Base-by-base conservation (phyloP, 192 early-diverging fungal species). In the Backusella psychrophila region DNA sequence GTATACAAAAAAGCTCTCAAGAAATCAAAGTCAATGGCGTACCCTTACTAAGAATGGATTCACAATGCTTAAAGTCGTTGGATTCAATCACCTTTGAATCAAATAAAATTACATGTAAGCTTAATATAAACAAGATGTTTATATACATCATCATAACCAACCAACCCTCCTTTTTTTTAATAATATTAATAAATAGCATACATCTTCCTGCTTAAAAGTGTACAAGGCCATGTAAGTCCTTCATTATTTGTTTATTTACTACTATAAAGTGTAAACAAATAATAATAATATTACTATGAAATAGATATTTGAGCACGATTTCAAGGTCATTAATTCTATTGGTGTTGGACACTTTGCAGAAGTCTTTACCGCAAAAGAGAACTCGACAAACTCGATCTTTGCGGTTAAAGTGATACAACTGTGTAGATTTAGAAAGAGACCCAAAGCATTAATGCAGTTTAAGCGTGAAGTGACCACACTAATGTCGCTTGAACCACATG, bases 401-500 rank as follows among this genome's bases (percentile, higher is more conserved):
- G 70, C 70, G 4, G 42, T 72, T 29, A 72, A 72, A 19, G 29
- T 42, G 23, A 72, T 72, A 29, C 26, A 36, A 5, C 6, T 44
- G 1, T 21, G 36, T 17, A 44, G 70, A 14, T 72, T 39, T 52
- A 44, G 29, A 17, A 39, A 44, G 29, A 72, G 44, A 52, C 70
- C 70, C 26, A 72, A 72, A 17, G 31, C 44, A 29, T 31, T 72
- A 7, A 23, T 17, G 5, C 44, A 39, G n/a, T 46, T 72, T 46
- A 72, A 46, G 14, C 41, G 44, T 12, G 70, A 72, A 33, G 31
- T 72, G 23, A 52, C 39, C 14, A 72, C 44, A 0, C 7, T 72
- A 12, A 72, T 72, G 70, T 72, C 70, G 6, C 42, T 72, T 31
- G 70, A 72, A 52, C 39, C 70, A 17, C 70, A 72, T 72, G 70